Evolutionary conservation across 257 asterid species (phyloP), one percentile per base, ranked within the genome.

Genomic region (Penstemon eatonii): DNA sequence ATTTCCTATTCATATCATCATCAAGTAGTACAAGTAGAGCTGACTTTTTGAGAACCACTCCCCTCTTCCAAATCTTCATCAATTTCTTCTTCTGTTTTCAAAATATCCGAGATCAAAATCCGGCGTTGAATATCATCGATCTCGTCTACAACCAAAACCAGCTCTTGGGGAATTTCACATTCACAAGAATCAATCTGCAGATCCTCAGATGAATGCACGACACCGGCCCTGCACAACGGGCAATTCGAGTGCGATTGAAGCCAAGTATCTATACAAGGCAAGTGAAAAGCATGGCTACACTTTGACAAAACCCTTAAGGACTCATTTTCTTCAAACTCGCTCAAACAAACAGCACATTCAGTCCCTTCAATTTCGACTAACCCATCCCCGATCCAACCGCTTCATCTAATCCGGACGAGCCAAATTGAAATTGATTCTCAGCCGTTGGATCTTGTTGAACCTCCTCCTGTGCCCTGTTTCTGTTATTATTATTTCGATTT

Each of bases 231-330:
- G 56, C 96, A 91, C 10, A 91, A 69, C 2, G 98, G 98, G 61
- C 98, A 91, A 72, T 77, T 91, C 5, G 92, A 73, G 10, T 91
- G 95, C 33, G 94, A 84, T 44, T 86, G 82, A 3, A 91, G 82
- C 98, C 98, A 91, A 1, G 86, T 82, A 15, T 91, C 98, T 12
- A 91, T 84, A 13, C 98, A 91, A 6, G 89, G 91, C 42, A 83
- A 80, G 74, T 91, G 98, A 64, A 91, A 91, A 64, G 95, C 98
- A 58, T 91, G 98, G 76, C 85, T 84, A 69, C 98, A 91, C 76
- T 87, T 87, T 0, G 98, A 96, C 76, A 91, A 57, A 47, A 91
- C 85, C 78, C 96, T 78, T 4, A 91, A 71, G 4, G 76, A 74
- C 82, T 91, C 97, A 68, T 78, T 71, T 59, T 91, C 97, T 67